Evolutionary conservation across 2,329 filamentous ascomycete genomes (phyloP).

Genomic region (Nemania diffusa): DNA sequence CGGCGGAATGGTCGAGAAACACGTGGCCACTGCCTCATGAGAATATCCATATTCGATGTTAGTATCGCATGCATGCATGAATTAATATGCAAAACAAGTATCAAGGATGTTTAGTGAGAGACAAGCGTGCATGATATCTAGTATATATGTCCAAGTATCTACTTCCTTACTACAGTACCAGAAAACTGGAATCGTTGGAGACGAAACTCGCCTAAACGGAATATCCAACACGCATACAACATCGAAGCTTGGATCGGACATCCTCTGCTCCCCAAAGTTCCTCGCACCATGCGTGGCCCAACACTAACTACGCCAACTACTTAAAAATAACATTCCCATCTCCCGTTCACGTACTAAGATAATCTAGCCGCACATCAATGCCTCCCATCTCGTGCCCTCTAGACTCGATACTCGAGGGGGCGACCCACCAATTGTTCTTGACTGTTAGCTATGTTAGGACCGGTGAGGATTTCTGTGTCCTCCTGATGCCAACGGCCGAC

Average conservation of each 20-base stretch:
- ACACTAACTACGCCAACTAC: not conserved
- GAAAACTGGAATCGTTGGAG: conserved; percentile 1
- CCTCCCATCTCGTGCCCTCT: conserved; percentile 19
- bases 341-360: conserved; percentile 4
- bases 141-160: conserved; percentile 13
- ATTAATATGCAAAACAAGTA: conserved; percentile 17
- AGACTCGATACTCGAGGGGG: not conserved
- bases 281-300: conserved; percentile 6
- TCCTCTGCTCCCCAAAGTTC: conserved; percentile 6
- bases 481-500: conserved; percentile 10
- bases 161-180: conserved; percentile 1
- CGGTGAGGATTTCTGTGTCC: conserved; percentile 3
- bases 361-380: conserved; percentile 6
- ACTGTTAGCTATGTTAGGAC: conserved; percentile 11
- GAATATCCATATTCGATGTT: conserved; percentile 16
- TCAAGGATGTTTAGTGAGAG: conserved; percentile 13
- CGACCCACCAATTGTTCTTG: conserved; percentile 11
- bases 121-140: conserved; percentile 6
- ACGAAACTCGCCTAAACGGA: conserved; percentile 8
- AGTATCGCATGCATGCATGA: conserved; percentile 25
- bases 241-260: conserved; percentile 1
- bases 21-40: conserved; percentile 31
- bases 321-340: conserved; percentile 7
- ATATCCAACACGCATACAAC: conserved; percentile 8
- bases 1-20: conserved; percentile 28